Evolutionary conservation across 2,329 filamentous ascomycete genomes (phyloP), one percentile per base, ranked within the genome.

Genomic region (Diatrype stigma): DNA sequence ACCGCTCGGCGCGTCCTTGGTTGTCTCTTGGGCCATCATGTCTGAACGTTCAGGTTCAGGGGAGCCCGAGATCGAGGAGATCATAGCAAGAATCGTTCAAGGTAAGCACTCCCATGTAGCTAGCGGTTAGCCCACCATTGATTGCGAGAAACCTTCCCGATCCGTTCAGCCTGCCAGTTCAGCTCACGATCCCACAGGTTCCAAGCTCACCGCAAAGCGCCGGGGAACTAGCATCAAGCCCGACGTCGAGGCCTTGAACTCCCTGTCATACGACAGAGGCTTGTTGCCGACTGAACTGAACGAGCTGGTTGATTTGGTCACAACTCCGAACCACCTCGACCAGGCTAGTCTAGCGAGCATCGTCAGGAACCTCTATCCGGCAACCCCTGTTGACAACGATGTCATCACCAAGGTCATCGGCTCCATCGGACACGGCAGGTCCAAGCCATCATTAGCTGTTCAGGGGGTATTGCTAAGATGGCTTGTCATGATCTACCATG

Each of bases 381-480:
- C 80, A n/a, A 75, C 77, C 37, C 76, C 76, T 40, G 77, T 95
- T n/a, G 66, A 80, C 12, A 74, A 79, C 32, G 74, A 81, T 50
- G 67, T 84, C 38, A 73, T 89, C 46, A 74, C 89, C 46, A 84
- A 80, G 51, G 71, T 92, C 10, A 78, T 94, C 21, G 85, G 85
- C 48, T 82, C 81, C 45, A 76, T 96, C n/a, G 89, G 90, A 3
- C 86, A 90, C 62, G 89, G 88, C 61, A 82, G 84, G 64, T 77
- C 82, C 49, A 95, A 92, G 66, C 86, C 90, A 14, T 82, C 86
- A 14, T 76, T 88, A 42, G 75, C 79, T 42, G 81, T 89, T 1
- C 90, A 96, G 69, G 80, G 80, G 23, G 74, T 84, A 40, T 74
- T 95, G 47, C 70, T 95, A 55, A 85, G 82, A 69, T 96, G 90